Evolutionary conservation across 2,329 filamentous ascomycete genomes (phyloP).

Genomic region (Fusarium newnesense): DNA sequence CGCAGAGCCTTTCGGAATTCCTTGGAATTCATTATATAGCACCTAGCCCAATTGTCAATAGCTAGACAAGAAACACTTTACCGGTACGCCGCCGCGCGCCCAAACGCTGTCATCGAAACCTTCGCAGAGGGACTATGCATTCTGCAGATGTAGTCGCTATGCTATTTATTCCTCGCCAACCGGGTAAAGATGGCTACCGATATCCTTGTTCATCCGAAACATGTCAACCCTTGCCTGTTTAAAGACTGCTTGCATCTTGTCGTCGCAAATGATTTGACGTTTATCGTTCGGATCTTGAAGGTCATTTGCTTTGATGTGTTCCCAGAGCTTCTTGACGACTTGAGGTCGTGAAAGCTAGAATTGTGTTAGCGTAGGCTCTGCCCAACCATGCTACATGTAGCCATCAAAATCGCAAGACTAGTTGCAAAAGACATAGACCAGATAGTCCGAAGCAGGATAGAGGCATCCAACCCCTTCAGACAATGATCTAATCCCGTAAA

Average conservation of each 20-base stretch:
- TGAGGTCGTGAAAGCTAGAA: conserved; percentile 87
- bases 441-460: not conserved
- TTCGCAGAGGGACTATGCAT: conserved; percentile 9
- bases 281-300: conserved; percentile 93
- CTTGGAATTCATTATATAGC: conserved; percentile 1
- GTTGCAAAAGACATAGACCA: not conserved
- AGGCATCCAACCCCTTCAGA: too few relatives aligned
- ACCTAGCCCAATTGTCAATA: not conserved
- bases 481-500: not conserved
- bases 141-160: not conserved
- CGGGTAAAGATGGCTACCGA: conserved; percentile 89
- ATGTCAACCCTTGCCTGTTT: conserved; percentile 93
- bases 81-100: conserved; percentile 44
- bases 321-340: conserved; percentile 96
- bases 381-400: not conserved
- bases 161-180: conserved; percentile 65
- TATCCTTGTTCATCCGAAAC: conserved; percentile 99
- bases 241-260: conserved; percentile 90
- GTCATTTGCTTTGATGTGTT: conserved; percentile 87
- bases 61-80: conserved; percentile 14
- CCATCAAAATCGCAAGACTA: not conserved
- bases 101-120: conserved; percentile 40
- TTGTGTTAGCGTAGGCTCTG: conserved; percentile 12
- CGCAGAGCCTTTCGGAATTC: not conserved
- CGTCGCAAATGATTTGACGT: conserved; percentile 92